Base-by-base conservation (phyloP, 164 flowering plant species). In the Kalanchoe fedtschenkoi region DNA sequence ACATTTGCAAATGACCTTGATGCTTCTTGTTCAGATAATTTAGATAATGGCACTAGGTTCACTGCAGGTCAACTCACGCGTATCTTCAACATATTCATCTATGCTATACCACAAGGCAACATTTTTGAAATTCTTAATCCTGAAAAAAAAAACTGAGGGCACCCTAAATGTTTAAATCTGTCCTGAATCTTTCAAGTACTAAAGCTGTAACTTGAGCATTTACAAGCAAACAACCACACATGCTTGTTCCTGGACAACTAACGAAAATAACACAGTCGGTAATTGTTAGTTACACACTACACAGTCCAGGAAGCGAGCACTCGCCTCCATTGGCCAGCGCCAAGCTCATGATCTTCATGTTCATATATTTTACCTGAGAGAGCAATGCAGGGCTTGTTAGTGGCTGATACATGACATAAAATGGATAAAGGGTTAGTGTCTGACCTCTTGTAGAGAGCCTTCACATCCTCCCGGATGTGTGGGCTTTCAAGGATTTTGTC, bases 401-500 rank as follows among this genome's bases (percentile, higher is more conserved):
- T 24, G 26, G 32, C 16, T 51, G 56, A 26, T 26, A 10, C 13
- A 51, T 51, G 56, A 26, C 15, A 26, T 4, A 13, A 51, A 32
- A 51, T 51, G 56, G 32, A 51, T 37, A 37, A 37, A 11, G 11
- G 15, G 16, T 15, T 51, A 24, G 32, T 10, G 17, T 17, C 30
- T 41, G 24, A 28, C 51, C 98, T 88, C 74, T 19, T 82, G 73
- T 78, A 83, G 34, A 86, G 41, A 66, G 70, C 69, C 47, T 74
- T 79, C 10, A 93, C 72, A 70, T 88, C 95, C 64, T 75, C 80
- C 35, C 62, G 60, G 32, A 90, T 33, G 10, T 65, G 19, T 5
- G 80, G 66, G 65, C 77, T 80, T 54, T 88, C 90, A 62, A 85
- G 51, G 69, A 89, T 89, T 19, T 14, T 1, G 71, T 92, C 97